Percentiles rank a stretch among this genome's conserved stretches.
These are phyloP conservation scores for Plantago lanceolata DNA, from an alignment of 305 asterid genomes.

Conservation along the genomic window DNA sequence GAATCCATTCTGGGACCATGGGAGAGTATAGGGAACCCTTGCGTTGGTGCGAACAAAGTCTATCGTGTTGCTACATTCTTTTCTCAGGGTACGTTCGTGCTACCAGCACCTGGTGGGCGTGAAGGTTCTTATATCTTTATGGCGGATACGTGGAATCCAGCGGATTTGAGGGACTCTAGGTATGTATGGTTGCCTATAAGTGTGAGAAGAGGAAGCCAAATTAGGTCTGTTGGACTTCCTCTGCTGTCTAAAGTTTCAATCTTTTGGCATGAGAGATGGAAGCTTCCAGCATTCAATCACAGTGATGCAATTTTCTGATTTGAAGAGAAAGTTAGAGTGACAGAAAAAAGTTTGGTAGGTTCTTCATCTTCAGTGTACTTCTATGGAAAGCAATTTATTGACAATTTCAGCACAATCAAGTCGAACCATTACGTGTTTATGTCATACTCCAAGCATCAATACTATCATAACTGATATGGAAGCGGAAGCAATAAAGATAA, in stretches of 20 bases:
- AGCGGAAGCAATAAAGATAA: no score
- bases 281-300: conserved; percentile 32
- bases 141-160: conserved; percentile 67
- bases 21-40: conserved; percentile 71
- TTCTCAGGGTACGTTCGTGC: conserved; percentile 55
- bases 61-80: conserved; percentile 52
- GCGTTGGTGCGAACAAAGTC: conserved; percentile 51
- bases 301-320: conserved; percentile 17
- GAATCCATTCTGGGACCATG: conserved; percentile 63
- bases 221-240: conserved; percentile 30
- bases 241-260: conserved; percentile 52
- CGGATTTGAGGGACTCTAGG: conserved; percentile 53
- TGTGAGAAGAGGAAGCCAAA: conserved; percentile 29
- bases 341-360: background rate
- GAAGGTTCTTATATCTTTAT: conserved; percentile 48
- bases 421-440: background rate
- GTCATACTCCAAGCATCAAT: background rate
- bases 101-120: conserved; percentile 45
- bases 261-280: conserved; percentile 67
- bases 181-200: conserved; percentile 65
- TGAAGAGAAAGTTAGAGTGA: background rate
- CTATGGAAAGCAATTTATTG: background rate
- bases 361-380: background rate
- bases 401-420: no score
- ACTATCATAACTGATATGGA: no score